phyloP scores from a whole-genome alignment of 192 early-diverging fungal genomes.

The Thamnidium elegans region DNA sequence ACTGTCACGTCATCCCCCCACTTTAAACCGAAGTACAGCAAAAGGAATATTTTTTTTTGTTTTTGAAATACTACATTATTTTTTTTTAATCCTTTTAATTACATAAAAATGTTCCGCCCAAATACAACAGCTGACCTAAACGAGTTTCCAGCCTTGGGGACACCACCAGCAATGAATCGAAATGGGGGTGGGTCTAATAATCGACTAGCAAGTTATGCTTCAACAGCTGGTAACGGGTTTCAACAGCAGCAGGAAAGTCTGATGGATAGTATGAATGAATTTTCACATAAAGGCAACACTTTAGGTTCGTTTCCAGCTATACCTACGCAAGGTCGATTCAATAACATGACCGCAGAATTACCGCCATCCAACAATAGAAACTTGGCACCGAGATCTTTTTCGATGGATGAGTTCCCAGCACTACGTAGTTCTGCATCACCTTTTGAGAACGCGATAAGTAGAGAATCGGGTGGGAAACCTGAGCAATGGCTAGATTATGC shows the following conservation, averaged over 20 bases:
- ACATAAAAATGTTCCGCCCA: slow-evolving; percentile 30
- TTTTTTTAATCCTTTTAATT: background rate
- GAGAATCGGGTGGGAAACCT: slow-evolving; percentile 5
- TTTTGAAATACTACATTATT: background rate
- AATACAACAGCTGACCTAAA: slow-evolving; percentile 33
- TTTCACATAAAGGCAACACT: slow-evolving; percentile 9
- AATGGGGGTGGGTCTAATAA: slow-evolving; percentile 3
- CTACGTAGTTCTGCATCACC: slow-evolving; percentile 22
- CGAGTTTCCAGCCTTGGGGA: slow-evolving; percentile 36
- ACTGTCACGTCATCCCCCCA: background rate
- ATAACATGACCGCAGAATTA: background rate
- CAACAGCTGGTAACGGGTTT: slow-evolving; percentile 24
- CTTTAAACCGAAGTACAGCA: background rate
- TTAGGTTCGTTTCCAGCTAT: slow-evolving; percentile 7
- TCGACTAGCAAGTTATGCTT: slow-evolving; percentile 34
- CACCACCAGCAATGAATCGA: slow-evolving; percentile 23
- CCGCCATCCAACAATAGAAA: slow-evolving; percentile 7
- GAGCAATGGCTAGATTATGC: slow-evolving; percentile 26
- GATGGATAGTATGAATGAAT: background rate
- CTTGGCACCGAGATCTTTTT: slow-evolving; percentile 30
- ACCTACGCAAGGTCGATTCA: background rate
- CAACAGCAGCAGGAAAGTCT: background rate
- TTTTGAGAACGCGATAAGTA: slow-evolving; percentile 12
- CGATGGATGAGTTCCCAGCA: slow-evolving; percentile 38
- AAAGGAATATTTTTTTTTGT: background rate